Base-by-base conservation (phyloP, 768 basidiomycete species). In the Lentinula aciculospora region DNA sequence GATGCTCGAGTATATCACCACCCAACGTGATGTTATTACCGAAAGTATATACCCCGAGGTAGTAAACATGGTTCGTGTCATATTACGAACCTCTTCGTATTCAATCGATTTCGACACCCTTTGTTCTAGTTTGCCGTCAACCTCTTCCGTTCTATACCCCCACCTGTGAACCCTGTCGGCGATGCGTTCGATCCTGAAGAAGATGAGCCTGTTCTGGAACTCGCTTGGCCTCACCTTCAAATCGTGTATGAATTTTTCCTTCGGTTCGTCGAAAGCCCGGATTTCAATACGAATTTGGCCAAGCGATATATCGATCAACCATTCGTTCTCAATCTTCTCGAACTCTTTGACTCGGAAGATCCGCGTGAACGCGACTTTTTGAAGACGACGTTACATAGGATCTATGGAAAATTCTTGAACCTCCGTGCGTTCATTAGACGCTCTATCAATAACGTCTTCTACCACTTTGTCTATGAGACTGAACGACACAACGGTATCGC, bases 181-280 rank as follows among this genome's bases (percentile, higher is more conserved):
- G 97, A 99, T 71, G 97, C 96, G 1, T 99, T 97, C 69, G 97
- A 99, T 69, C 97, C 97, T 21, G 97, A 99, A 73, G 97, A 99
- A 75, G 97, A 99, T 66, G 97, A 99, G 63, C 97, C 97, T 6
- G 97, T 99, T 2, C 82, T 99, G 59, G 97, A 99, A 70, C 89
- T 98, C 58, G 97, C 97, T 27, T 99, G 97, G 97, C 97, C 97
- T 39, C 97, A 99, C 71, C 82, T 99, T 57, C 95, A 99, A 71
- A 95, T 99, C 63, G 97, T 99, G 53, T 99, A 99, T 76, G 97
- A 99, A 73, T 98, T 99, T 74, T 99, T 99, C 84, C 86, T 99
- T 31, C 89, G 97, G 37, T 99, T 99, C 68, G 91, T 99, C 59
- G 97, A 99, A 73, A 91, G 86, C 64, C 91, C 91, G 17, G 97